Evolutionary conservation across 1,139 yeast species (phyloP).

Genomic region (Diutina mesorugosa): DNA sequence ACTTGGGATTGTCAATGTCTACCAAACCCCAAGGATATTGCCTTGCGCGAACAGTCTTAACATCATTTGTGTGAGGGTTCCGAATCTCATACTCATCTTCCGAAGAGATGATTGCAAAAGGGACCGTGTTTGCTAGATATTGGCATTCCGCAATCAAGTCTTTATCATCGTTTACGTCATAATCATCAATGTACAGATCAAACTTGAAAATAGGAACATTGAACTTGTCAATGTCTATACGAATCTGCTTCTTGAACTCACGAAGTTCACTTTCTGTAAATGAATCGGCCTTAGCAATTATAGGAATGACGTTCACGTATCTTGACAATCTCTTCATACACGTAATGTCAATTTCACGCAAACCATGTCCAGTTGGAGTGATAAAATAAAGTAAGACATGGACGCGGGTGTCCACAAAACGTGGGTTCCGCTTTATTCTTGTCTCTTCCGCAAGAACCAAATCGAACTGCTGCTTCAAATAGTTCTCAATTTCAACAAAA

Average conservation of each 20-base stretch:
- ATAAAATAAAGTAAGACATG: slow-evolving; percentile 62
- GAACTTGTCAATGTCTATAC: slow-evolving; percentile 63
- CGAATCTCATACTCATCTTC: slow-evolving; percentile 34
- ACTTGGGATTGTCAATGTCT: slow-evolving; percentile 69
- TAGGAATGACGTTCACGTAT: slow-evolving; percentile 80
- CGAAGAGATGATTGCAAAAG: slow-evolving; percentile 83
- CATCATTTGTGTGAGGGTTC: slow-evolving; percentile 43
- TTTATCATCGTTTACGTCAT: slow-evolving; percentile 36
- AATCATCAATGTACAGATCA: slow-evolving; percentile 29
- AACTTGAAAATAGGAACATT: slow-evolving; percentile 80
- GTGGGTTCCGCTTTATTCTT: slow-evolving; percentile 75
- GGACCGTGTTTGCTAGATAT: slow-evolving; percentile 61
- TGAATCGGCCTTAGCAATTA: slow-evolving; percentile 78
- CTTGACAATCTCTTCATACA: slow-evolving; percentile 68
- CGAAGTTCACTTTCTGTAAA: slow-evolving; percentile 66
- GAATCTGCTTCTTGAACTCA: slow-evolving; percentile 37
- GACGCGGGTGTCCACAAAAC: slow-evolving; percentile 67
- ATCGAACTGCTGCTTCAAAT: slow-evolving; percentile 78
- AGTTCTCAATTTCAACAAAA: slow-evolving; percentile 54
- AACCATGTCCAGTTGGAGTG: slow-evolving; percentile 69
- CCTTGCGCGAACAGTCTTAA: slow-evolving; percentile 56
- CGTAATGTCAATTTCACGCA: slow-evolving; percentile 62
- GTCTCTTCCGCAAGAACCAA: slow-evolving; percentile 87
- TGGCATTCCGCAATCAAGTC: slow-evolving; percentile 77
- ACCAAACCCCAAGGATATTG: slow-evolving; percentile 92